Percentiles rank a stretch among this genome's conserved stretches.
These are phyloP conservation scores for Castanea mollissima DNA, from an alignment of 306 rosid species.

Conservation along the genomic window DNA sequence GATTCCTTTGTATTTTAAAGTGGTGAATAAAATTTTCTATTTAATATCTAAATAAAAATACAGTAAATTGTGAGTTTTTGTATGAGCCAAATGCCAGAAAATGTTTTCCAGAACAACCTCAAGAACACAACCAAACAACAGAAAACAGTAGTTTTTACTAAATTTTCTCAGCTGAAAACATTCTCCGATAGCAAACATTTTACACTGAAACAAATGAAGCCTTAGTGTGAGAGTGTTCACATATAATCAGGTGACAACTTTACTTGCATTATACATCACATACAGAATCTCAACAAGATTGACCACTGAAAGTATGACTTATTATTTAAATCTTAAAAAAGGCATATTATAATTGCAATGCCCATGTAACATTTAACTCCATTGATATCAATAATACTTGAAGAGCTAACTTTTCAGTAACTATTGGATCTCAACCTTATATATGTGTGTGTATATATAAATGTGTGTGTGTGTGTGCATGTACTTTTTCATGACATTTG, in stretches of 20 bases:
- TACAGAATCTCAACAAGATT: neutral
- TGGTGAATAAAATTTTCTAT: no score
- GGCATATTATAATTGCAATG: neutral
- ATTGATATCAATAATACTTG: neutral
- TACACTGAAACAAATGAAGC: no score
- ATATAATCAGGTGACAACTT: neutral
- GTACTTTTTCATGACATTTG: neutral
- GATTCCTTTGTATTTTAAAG: no score
- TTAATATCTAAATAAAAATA: no score
- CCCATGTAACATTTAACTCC: neutral
- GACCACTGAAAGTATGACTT: neutral
- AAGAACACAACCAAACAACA: no score
- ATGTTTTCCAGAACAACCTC: no score
- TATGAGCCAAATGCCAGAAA: no score
- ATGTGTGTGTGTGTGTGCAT: neutral
- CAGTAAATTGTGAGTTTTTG: no score
- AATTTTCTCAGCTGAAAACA: no score
- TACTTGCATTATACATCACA: neutral
- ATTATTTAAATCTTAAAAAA: neutral
- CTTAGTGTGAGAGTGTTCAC: neutral
- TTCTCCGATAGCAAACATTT: no score
- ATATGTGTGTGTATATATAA: neutral
- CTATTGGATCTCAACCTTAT: neutral
- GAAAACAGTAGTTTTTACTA: no score
- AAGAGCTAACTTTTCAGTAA: neutral